Evolutionary conservation across 768 basidiomycete genomes (phyloP), one percentile per base, ranked within the genome.

Genomic region (Rhizopogon vinicolor): DNA sequence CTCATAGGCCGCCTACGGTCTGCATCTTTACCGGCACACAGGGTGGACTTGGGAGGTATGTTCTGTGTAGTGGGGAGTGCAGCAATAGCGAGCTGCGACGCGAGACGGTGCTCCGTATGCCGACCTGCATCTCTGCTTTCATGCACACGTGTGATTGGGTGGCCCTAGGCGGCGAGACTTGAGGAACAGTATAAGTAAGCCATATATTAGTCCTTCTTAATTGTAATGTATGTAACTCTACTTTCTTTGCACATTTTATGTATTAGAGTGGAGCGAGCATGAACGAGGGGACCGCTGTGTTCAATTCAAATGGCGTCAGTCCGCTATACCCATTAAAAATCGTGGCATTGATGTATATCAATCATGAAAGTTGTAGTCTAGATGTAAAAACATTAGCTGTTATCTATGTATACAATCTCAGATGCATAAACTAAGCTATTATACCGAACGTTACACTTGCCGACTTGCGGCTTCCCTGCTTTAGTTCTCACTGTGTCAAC

Each of bases 61-160:
- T 62, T 43, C 22, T 67, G 52, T 66, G 62, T 18, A 57, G 57
- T 3, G 67, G 67, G 41, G 41, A 42, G 22, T 67, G 65, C 35
- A 41, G 44, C 3, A n/a, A n/a, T 13, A 64, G 60, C 44, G 55
- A 66, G 22, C 41, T 66, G 33, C 61, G 60, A 52, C 68, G 63
- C 33, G 66, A 65, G 33, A 56, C 64, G 5, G 66, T 65, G 22
- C 5, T 68, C 42, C 57, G 62, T 44, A 66, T 66, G 62, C 57
- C 62, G 8, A 64, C 50, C 55, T 46, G 60, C 42, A 41, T 68
- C 3, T 59, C 59, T 31, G 46, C 51, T 18, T 44, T 28, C 0
- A 62, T 68, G 67, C 37, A 9, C 12, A 49, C 62, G n/a, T 64
- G 58, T 40, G 64, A 66, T 41, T 68, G 62, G 65, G 31, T 56